Evolutionary conservation across 225 moss, liverwort and hornwort genomes (phyloP), one percentile per base, ranked within the genome.

Genomic region (Physcomitrellopsis africana): DNA sequence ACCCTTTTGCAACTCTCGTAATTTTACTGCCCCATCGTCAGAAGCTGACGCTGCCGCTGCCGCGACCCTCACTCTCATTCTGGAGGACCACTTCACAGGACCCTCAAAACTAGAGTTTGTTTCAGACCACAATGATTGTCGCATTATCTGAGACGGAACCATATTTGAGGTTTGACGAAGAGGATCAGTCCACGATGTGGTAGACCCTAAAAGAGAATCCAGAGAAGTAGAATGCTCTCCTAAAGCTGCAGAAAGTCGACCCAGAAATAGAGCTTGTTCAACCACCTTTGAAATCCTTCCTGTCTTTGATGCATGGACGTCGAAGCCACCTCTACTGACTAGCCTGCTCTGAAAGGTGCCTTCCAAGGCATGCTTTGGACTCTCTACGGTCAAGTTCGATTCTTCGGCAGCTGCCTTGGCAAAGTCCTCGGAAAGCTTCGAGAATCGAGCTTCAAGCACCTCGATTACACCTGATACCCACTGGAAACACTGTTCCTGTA

Each of bases 191-290:
- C 93, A 94, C 17, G 71, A 79, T 5, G 32, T 4, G 32, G 88
- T 87, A 32, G 85, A 69, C 19, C 92, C 92, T 53, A 94, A 79
- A 74, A 92, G 71, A 22, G 88, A 75, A 60, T 90, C 82, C 63
- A 92, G 79, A 61, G 86, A 82, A 56, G 72, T 52, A 13, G 90
- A 84, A 69, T 89, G 88, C 68, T 89, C 88, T 51, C 82, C 88
- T 2, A 94, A 75, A 59, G 90, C 90, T 48, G 86, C 80, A 73
- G 92, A 85, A 56, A 94, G 81, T 57, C 92, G 90, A 7, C 94
- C 94, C 32, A 94, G 69, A 52, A 92, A 94, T 1, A 94, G 86
- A 14, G 94, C 85, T 76, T 85, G 85, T 58, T 89, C 92, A 60
- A 92, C 80, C 53, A 86, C 67, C 68, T 74, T 81, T 18, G 19